Conservation (phyloP, 306 rosid species). For the Herpetospermum pedunculosum region DNA sequence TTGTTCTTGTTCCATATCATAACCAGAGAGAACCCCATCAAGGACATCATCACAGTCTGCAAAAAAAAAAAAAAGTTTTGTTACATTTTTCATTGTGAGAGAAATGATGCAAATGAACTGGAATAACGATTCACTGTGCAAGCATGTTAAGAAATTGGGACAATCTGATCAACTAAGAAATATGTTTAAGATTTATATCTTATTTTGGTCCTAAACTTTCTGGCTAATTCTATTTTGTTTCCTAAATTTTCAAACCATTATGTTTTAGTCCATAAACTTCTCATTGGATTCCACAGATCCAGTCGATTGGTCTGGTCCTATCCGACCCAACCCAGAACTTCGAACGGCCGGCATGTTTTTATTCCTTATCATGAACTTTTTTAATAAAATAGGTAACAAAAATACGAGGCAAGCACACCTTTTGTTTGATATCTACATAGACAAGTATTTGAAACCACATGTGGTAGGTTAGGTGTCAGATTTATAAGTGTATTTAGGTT, state of each 20-base stretch:
- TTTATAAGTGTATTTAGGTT: background rate
- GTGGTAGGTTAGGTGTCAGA: background rate
- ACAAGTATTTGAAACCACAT: background rate
- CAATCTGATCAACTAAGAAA: background rate
- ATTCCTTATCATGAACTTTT: background rate
- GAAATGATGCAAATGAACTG: no score
- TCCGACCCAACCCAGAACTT: no score
- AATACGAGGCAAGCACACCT: background rate
- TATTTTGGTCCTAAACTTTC: background rate
- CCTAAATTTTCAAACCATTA: background rate
- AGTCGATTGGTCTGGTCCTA: no score
- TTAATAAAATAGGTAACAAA: background rate
- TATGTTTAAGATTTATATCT: background rate
- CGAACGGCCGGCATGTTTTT: no score
- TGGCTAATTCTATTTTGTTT: background rate
- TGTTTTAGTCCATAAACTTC: background rate
- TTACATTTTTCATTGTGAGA: background rate
- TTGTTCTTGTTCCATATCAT: constrained; percentile 64
- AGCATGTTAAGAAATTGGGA: background rate
- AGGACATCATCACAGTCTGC: constrained; percentile 92
- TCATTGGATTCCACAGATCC: no score
- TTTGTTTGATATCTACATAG: background rate
- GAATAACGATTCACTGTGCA: no score
- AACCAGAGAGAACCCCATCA: constrained; percentile 95
- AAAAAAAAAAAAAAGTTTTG: background rate